Evolutionary conservation across 2,329 filamentous ascomycete genomes (phyloP).

Genomic region (Colletotrichum orchidophilum): DNA sequence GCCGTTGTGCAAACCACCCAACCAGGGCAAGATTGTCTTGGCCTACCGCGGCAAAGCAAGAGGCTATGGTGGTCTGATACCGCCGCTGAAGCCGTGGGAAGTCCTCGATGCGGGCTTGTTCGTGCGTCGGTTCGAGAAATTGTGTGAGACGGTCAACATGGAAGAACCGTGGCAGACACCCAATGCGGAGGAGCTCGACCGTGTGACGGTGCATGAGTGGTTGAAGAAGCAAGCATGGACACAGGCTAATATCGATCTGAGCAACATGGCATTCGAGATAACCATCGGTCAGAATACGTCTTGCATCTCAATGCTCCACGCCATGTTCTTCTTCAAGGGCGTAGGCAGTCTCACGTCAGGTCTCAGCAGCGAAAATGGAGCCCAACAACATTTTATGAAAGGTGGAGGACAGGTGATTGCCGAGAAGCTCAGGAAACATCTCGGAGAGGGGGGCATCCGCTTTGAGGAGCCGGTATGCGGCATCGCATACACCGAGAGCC

Average conservation of each 20-base stretch:
- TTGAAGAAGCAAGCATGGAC: constrained; percentile 15
- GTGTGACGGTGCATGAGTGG: constrained; percentile 21
- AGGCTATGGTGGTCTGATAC: constrained; percentile 29
- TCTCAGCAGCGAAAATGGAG: constrained; percentile 16
- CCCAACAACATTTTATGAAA: constrained; percentile 24
- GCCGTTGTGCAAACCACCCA: background rate
- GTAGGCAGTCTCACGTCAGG: constrained; percentile 9
- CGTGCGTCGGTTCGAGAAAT: constrained; percentile 19
- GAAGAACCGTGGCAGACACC: constrained; percentile 28
- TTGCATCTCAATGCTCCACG: constrained; percentile 30
- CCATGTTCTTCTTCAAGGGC: constrained; percentile 30
- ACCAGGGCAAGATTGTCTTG: constrained; percentile 28
- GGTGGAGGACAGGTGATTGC: constrained; percentile 32
- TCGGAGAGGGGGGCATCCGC: constrained; percentile 24
- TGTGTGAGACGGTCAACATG: constrained; percentile 26
- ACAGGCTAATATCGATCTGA: constrained; percentile 11
- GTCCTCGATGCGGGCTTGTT: constrained; percentile 18
- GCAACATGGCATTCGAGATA: constrained; percentile 16
- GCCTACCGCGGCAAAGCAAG: constrained; percentile 23
- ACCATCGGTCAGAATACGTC: constrained; percentile 25
- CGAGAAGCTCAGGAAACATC: constrained; percentile 12
- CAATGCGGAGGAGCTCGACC: constrained; percentile 25
- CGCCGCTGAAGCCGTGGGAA: constrained; percentile 32
- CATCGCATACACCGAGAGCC: constrained; percentile 17
- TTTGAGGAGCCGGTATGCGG: constrained; percentile 24